Base-by-base conservation (phyloP, 805 yeast genomes). In the Candida suzukii region DNA sequence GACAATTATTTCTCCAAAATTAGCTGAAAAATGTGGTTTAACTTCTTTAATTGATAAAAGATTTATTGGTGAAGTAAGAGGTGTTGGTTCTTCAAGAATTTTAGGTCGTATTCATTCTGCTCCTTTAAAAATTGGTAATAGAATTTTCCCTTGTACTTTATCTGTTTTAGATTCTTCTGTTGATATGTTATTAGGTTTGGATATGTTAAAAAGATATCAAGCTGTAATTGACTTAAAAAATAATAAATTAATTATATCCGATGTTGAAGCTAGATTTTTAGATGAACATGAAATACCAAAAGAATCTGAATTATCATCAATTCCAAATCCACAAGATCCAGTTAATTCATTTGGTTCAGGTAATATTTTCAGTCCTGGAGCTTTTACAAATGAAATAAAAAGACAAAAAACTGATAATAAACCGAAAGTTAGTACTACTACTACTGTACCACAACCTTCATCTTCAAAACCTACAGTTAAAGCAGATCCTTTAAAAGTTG, bases 31-130 rank as follows among this genome's bases (percentile, higher is more conserved):
- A 37, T 76, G 90, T 44, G 84, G 84, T 2, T 64, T 93, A 21
- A 63, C 78, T 21, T 77, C 83, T 48, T 64, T 88, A 42, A 78
- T 93, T 6, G 99, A 93, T 58, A 78, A 65, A 45, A 69, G 96
- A 45, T 88, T 80, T 57, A 68, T 68, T 35, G 96, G 96, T 19
- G 78, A 78, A 53, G 97, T 96, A 1, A 68, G 77, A 41, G 99
- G 99, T 35, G 97, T 93, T 13, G 99, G 99, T 2, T 71, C 79
- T 2, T 78, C 83, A 19, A 70, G 75, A 45, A 86, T 88, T 38
- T 57, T 79, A 26, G 99, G 99, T 2, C 71, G 85, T 46, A 83
- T 93, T 32, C 98, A 93, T 58, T 80, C 87, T 47, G 95, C 88
- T 0, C 95, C 95, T 17, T 71, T 93, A 32, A 80, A 79, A 49